Evolutionary conservation across 169 alveolate species (phyloP).

Genomic region (Plasmodium blacklocki): DNA sequence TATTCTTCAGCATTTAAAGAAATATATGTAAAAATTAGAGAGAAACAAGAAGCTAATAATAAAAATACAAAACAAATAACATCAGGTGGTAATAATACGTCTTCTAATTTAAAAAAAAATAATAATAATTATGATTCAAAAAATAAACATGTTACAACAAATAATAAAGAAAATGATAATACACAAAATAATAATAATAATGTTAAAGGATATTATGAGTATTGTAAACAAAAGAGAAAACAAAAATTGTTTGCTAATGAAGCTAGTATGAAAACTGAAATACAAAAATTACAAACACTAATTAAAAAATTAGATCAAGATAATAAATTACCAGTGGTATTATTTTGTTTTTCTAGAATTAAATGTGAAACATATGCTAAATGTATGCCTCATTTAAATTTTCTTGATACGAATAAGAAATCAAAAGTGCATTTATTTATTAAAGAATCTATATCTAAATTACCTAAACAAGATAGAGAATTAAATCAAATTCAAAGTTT

Average conservation of each 20-base stretch:
- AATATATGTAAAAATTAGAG: constrained; percentile 70
- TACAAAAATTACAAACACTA: constrained; percentile 87
- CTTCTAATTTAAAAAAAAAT: neutral
- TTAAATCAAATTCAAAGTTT: constrained; percentile 92
- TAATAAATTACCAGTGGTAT: constrained; percentile 95
- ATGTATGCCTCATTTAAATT: constrained; percentile 87
- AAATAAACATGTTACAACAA: constrained; percentile 27
- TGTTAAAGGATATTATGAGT: constrained; percentile 37
- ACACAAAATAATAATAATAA: constrained; percentile 7
- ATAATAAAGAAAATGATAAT: neutral
- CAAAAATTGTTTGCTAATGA: constrained; percentile 55
- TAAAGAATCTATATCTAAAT: constrained; percentile 87
- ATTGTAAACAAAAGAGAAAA: constrained; percentile 57
- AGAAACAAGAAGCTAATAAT: constrained; percentile 76
- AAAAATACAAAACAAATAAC: constrained; percentile 59
- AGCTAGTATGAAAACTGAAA: constrained; percentile 85
- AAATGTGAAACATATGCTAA: constrained; percentile 93
- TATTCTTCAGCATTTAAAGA: constrained; percentile 79
- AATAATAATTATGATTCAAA: constrained; percentile 10
- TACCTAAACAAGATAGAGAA: constrained; percentile 90
- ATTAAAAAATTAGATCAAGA: constrained; percentile 84
- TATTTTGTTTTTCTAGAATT: constrained; percentile 95
- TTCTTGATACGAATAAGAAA: constrained; percentile 88
- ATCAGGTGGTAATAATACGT: neutral
- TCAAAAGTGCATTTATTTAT: constrained; percentile 90